A percentile compares a stretch with the other conserved stretches of the same genome.
phyloP scores from a whole-genome alignment of 208 protist species.

The Crithidia mellificae region DNA sequence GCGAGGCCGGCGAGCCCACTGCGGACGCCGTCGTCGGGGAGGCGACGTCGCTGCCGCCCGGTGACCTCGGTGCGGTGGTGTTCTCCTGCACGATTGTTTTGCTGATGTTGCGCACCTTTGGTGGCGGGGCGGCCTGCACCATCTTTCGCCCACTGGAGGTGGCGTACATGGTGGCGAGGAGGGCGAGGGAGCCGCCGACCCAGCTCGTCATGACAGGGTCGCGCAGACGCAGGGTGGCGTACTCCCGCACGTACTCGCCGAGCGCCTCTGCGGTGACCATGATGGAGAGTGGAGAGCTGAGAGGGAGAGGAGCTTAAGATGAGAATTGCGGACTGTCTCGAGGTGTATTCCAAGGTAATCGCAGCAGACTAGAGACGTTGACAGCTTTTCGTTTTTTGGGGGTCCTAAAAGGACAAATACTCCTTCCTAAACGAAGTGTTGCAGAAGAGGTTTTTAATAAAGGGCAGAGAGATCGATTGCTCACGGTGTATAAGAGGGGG shows the following conservation, averaged over 20 bases:
- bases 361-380: too few species aligned
- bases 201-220: constrained; percentile 38
- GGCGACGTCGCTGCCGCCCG: background rate
- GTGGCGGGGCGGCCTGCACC: constrained; percentile 24
- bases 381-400: too few species aligned
- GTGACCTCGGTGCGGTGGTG: background rate
- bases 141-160: constrained; percentile 34
- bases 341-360: too few species aligned
- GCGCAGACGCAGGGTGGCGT: constrained; percentile 28
- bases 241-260: constrained; percentile 34
- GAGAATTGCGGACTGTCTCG: too few species aligned
- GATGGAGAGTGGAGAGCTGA: background rate
- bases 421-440: too few species aligned
- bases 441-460: too few species aligned
- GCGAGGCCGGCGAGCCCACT: constrained; percentile 1
- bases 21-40: constrained; percentile 8
- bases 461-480: too few species aligned
- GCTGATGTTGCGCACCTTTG: constrained; percentile 13
- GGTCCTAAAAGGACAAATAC: too few species aligned
- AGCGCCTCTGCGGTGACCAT: constrained; percentile 30
- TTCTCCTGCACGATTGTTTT: constrained; percentile 4
- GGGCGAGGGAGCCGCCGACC: constrained; percentile 34
- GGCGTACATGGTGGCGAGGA: constrained; percentile 28
- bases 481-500: too few species aligned
- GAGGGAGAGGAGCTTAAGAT: too few species aligned